Percentiles rank a stretch among this genome's conserved stretches.
phyloP scores from a whole-genome alignment of 148 eudicot genomes.

The Rheum nobile region DNA sequence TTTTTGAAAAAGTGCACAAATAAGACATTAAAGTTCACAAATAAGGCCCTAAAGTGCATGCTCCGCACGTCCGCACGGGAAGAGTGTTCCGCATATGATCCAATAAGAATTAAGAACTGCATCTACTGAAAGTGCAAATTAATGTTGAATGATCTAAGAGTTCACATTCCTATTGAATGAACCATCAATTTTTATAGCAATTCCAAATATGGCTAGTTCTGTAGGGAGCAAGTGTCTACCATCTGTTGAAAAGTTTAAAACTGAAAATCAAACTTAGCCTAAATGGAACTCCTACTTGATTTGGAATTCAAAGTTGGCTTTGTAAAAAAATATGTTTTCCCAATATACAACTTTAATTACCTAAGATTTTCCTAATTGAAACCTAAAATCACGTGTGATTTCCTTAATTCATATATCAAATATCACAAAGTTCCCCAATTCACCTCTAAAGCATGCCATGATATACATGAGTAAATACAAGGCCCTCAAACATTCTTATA shows the following conservation, averaged over 20 bases:
- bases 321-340: background rate
- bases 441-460: background rate
- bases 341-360: background rate
- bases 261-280: background rate
- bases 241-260: background rate
- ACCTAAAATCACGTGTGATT: background rate
- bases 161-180: background rate
- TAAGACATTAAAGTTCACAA: no score
- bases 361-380: background rate
- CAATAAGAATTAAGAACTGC: no score
- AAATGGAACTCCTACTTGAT: background rate
- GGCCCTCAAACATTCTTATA: no score
- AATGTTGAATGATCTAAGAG: background rate
- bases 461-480: no score
- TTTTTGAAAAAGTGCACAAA: no score
- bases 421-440: background rate
- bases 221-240: background rate
- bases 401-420: no score
- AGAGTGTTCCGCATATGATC: no score
- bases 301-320: background rate
- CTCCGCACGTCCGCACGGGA: no score
- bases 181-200: background rate
- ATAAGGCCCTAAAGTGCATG: no score
- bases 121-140: background rate
- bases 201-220: background rate